A percentile compares a stretch with the other conserved stretches of the same genome.
These are phyloP conservation scores for Boletus sp. DNA, from an alignment of 1,284 basidiomycete genomes.

Conservation along the genomic window DNA sequence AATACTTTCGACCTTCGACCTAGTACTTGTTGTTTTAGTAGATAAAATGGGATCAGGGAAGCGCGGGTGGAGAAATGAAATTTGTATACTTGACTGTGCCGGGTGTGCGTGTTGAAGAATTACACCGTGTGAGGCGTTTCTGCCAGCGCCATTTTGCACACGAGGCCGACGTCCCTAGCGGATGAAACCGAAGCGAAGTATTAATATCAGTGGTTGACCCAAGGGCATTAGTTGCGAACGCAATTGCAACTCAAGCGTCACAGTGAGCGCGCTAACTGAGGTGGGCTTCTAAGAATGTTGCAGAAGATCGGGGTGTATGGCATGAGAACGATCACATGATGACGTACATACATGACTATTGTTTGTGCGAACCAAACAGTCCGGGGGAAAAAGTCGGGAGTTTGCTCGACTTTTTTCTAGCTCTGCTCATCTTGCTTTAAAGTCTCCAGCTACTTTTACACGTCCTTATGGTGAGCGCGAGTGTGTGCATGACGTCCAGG, in stretches of 20 bases:
- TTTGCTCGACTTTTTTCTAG: constrained; percentile 18
- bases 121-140: background rate
- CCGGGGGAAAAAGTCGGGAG: constrained; percentile 21
- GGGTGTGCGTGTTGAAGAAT: background rate
- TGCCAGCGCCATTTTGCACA: background rate
- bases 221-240: background rate
- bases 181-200: background rate
- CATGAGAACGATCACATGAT: constrained; percentile 23
- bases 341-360: background rate
- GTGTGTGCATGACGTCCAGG: background rate
- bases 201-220: background rate
- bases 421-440: constrained; percentile 23
- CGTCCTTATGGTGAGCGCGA: constrained; percentile 28
- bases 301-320: background rate
- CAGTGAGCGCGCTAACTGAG: background rate
- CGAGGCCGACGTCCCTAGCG: background rate
- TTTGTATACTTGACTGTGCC: background rate
- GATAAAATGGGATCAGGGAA: background rate
- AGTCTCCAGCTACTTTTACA: constrained; percentile 2
- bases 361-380: constrained; percentile 28
- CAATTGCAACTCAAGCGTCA: background rate
- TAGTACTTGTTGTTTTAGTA: constrained; percentile 26
- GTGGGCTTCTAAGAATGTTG: background rate
- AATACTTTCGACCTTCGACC: constrained; percentile 22
- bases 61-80: background rate